A percentile compares a stretch with the other conserved stretches of the same genome.
Evolutionary conservation across 345 rosid genomes (phyloP).

Genomic region (Noccaea caerulescens): DNA sequence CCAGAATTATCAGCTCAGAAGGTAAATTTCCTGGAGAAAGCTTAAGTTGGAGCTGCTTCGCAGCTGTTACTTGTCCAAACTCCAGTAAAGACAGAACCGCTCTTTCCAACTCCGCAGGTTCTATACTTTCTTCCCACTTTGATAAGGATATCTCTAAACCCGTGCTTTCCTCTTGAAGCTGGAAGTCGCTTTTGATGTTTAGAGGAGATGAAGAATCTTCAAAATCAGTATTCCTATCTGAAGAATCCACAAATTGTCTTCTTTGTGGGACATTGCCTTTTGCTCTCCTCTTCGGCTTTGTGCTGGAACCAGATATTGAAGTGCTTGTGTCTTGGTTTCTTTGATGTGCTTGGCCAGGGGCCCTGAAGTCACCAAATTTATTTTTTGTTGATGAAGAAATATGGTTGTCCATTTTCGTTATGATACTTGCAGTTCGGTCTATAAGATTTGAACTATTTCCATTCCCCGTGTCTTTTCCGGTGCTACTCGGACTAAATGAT

Average conservation of each 20-base stretch:
- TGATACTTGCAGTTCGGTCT: constrained; percentile 80
- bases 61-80: constrained; percentile 94
- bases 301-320: constrained; percentile 51
- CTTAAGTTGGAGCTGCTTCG: constrained; percentile 94
- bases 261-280: constrained; percentile 70
- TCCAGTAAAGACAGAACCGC: constrained; percentile 92
- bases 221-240: constrained; percentile 58
- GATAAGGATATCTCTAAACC: constrained; percentile 75
- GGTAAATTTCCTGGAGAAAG: constrained; percentile 75
- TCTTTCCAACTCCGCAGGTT: constrained; percentile 84
- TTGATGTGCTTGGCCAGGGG: constrained; percentile 51
- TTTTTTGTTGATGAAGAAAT: constrained; percentile 68
- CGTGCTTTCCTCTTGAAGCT: constrained; percentile 66
- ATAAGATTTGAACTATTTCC: constrained; percentile 71
- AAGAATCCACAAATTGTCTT: constrained; percentile 57
- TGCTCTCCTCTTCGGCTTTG: constrained; percentile 78
- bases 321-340: constrained; percentile 69
- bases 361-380: constrained; percentile 60
- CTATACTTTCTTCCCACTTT: constrained; percentile 94
- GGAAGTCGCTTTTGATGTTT: constrained; percentile 60
- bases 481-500: constrained; percentile 52
- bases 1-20: constrained; percentile 72
- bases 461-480: constrained; percentile 48
- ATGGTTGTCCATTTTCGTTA: constrained; percentile 92
- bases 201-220: constrained; percentile 62